Base-by-base conservation (phyloP, 768 basidiomycete species). In the Tricholoma saponaceum region DNA sequence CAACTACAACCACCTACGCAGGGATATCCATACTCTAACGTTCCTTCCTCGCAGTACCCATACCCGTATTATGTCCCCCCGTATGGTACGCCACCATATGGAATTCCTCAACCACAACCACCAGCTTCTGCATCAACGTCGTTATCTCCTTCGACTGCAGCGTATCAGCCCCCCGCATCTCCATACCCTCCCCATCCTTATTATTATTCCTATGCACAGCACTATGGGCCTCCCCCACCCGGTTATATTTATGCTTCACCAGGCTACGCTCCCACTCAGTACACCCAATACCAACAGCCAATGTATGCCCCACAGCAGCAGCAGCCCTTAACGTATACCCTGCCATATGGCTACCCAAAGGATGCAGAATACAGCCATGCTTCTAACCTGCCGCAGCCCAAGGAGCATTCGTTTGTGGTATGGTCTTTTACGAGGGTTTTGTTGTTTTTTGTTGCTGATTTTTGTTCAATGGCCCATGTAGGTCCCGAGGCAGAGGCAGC, bases 51-150 rank as follows among this genome's bases (percentile, higher is more conserved):
- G 23, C 63, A 64, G 41, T 55, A 68, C 39, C 64, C 70, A 22
- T 66, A 70, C 28, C 72, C 75, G 8, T 79, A 74, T 62, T 78
- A 76, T 57, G 64, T 74, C 63, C 70, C 70, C 10, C 71, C 76
- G 1, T 74, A 70, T 59, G 54, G 66, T n/a, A 63, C 72, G 58
- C 65, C 71, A 13, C 67, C 64, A 6, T 63, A 62, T 32, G 32
- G 35, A 12, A 52, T 37, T 20, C 30, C 16, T 26, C 62, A 49
- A 20, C 25, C 54, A 14, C 58, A 33, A 5, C 56, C 52, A 43
- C 61, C 22, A 60, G 39, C 63, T 61, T n/a, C 64, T 62, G 28
- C 53, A 8, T 52, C 52, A 1, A 20, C 32, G 22, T 37, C 33
- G n/a, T 37, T 26, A n/a, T n/a, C n/a, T n/a, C n/a, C n/a, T 23